Evolutionary conservation across 129 eudicot species (phyloP), one percentile per base, ranked within the genome.

Genomic region (Saposhnikovia divaricata): DNA sequence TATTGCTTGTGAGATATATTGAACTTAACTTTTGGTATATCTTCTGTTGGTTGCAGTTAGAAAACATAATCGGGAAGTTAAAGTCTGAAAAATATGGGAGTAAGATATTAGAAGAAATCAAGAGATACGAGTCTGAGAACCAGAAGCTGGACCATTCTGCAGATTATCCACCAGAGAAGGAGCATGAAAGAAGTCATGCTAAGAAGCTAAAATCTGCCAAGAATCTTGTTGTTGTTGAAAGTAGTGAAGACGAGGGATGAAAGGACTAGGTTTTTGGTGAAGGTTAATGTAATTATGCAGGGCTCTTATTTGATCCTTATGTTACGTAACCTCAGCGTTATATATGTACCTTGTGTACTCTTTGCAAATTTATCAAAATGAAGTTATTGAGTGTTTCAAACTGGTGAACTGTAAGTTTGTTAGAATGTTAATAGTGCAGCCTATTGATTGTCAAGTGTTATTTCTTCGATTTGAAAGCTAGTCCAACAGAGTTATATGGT

Each of bases 31-130:
- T 40, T 15, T 82, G 38, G 80, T 23, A 5, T 46, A 19, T 6
- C 37, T 72, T 79, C 78, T 77, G 74, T 70, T 88, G 44, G 13
- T 38, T 89, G 89, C 94, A 95, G 97, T 81, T 95, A 85, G 96
- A 92, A 92, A 92, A 84, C 85, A 84, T 95, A 39, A 90, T 95
- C 45, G 98, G 98, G 76, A 95, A 90, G 81, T 80, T 95, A 83
- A 95, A 95, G 89, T 85, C 91, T 0, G 85, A 85, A 46, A 92
- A 90, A 80, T 95, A 90, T 48, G 98, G 98, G 48, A 81, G 74
- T 47, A 83, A 55, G 81, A 92, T 95, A 79, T 92, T 95, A 27
- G 92, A 92, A 86, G 97, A 79, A 80, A 89, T 92, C 6, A 84
- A 81, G 71, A 79, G 74, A 16, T 85, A 79, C 16, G 86, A 86